A percentile compares a stretch with the other conserved stretches of the same genome.
These are phyloP conservation scores for Aureobasidium sp. DNA, from an alignment of 2,329 filamentous ascomycete genomes.

Conservation along the genomic window DNA sequence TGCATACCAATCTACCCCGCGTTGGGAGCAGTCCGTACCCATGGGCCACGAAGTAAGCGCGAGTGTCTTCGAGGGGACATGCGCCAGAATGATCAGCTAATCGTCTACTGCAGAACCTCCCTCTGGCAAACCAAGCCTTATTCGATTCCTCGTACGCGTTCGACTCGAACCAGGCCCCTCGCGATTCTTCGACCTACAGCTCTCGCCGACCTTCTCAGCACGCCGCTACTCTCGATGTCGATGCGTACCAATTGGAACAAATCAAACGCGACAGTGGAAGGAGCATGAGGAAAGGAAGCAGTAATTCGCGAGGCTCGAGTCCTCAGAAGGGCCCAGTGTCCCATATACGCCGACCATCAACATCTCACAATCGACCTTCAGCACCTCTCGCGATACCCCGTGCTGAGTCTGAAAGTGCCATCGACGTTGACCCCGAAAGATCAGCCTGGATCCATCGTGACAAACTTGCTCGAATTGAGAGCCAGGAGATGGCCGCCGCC, in stretches of 20 bases:
- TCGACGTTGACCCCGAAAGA: constrained; percentile 37
- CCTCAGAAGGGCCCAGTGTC: background rate
- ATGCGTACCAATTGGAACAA: constrained; percentile 6
- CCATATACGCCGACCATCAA: background rate
- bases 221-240: constrained; percentile 7
- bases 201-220: constrained; percentile 3
- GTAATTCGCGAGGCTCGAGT: background rate
- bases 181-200: background rate
- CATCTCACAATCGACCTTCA: constrained; percentile 1
- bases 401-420: background rate
- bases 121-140: background rate
- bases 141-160: constrained; percentile 4
- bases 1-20: constrained; percentile 12
- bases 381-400: background rate
- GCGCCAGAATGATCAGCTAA: background rate
- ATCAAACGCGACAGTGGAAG: constrained; percentile 8
- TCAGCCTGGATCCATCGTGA: constrained; percentile 83
- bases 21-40: constrained; percentile 14
- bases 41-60: constrained; percentile 4
- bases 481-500: constrained; percentile 68
- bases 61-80: background rate
- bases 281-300: constrained; percentile 6
- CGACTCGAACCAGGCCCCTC: background rate
- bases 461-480: constrained; percentile 76
- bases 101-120: background rate